Percentiles rank a stretch among this genome's conserved stretches.
Evolutionary conservation across 495 filamentous ascomycete species (phyloP).

Genomic region (Aspergillus ostianus): DNA sequence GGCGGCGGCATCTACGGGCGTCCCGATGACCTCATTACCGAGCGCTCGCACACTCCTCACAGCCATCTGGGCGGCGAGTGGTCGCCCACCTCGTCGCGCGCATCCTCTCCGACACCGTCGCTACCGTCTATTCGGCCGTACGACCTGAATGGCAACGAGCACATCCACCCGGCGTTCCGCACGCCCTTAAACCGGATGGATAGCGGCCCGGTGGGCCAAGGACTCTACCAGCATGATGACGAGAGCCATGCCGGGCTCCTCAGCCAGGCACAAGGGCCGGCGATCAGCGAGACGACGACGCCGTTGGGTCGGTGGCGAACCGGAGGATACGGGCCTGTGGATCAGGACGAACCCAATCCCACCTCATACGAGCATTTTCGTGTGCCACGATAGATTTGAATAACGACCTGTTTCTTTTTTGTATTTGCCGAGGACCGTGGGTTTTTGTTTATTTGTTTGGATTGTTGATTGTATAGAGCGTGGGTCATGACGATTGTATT

Average conservation of each 20-base stretch:
- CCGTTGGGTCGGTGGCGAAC: constrained; percentile 48
- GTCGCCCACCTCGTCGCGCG: constrained; percentile 45
- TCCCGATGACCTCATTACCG: constrained; percentile 59
- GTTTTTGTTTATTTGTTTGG: constrained; percentile 8
- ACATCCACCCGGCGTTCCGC: constrained; percentile 40
- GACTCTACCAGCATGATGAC: constrained; percentile 36
- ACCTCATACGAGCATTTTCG: constrained; percentile 47
- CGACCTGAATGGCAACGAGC: constrained; percentile 23
- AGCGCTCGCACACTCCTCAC: constrained; percentile 66
- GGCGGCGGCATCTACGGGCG: constrained; percentile 76
- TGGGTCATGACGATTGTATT: neutral
- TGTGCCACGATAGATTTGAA: constrained; percentile 17
- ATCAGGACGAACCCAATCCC: constrained; percentile 35
- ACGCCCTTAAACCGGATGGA: constrained; percentile 29
- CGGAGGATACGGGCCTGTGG: constrained; percentile 48
- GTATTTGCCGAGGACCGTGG: constrained; percentile 5
- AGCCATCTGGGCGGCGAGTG: constrained; percentile 47
- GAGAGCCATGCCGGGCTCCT: constrained; percentile 48
- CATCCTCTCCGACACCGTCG: constrained; percentile 46
- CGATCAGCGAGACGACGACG: constrained; percentile 20
- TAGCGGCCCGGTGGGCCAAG: constrained; percentile 23
- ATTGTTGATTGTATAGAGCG: constrained; percentile 2
- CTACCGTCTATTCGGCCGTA: constrained; percentile 30
- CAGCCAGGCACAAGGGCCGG: constrained; percentile 41
- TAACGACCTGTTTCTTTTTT: constrained; percentile 5